Evolutionary conservation across 352 stramenopile species (phyloP), one percentile per base, ranked within the genome.

Genomic region (Pythium angustatum): DNA sequence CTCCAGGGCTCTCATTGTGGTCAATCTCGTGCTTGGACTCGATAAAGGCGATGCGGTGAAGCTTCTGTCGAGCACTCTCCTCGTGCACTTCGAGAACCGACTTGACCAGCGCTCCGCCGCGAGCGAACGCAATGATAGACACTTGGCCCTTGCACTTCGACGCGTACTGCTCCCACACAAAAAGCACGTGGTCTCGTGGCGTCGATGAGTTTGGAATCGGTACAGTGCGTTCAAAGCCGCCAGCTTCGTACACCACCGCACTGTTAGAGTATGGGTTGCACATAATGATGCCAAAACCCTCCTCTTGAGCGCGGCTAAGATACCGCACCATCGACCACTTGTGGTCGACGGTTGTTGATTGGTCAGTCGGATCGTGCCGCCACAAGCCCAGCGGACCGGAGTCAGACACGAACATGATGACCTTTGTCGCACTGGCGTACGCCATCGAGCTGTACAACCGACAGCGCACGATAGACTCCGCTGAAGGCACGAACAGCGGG

Each of bases 11-110:
- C 66, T 92, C 84, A 21, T 81, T 88, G 40, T 83, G 74, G 52
- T 94, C 82, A 33, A 96, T 94, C 64, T 93, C 81, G 57, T 96
- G 87, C 69, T 93, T 92, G n/a, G 84, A 93, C 58, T 96, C 84
- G 40, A 96, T 90, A 47, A 96, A 85, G 22, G 81, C 81, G 52
- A 96, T 79, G 22, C 87, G 85, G 61, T 93, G 73, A 31, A 96
- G 75, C 68, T 93, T 94, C 34, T 92, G 79, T 33, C 86, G 87
- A 12, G 78, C 75, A 30, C 77, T 87, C 17, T 79, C 69, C 66
- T 94, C 85, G 38, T 89, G 84, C 9, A 84, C 86, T 54, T 96
- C 83, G 27, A 96, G 58, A 33, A 96, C 86, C 17, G 88, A 91
- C 66, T 94, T 93, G 12, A 91, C 82, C 12, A 96, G 73, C 12